A percentile compares a stretch with the other conserved stretches of the same genome.
These are phyloP conservation scores for Trebouxiophyceae sp. DNA, from an alignment of 163 green algal species.

Conservation along the genomic window DNA sequence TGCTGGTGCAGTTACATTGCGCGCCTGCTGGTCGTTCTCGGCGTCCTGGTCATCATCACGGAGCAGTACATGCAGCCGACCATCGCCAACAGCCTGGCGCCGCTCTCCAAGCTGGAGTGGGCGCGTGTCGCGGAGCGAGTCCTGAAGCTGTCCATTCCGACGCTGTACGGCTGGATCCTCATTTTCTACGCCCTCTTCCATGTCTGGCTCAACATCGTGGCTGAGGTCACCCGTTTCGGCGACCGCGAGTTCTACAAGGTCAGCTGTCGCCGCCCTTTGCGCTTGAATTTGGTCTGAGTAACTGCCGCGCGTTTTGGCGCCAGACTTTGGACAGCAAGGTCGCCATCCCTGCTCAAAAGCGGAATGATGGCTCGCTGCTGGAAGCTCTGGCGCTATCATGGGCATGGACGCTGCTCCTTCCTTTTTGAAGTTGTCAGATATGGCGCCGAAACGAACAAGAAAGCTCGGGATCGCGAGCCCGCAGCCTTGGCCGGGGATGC, in stretches of 20 bases:
- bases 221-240: slow-evolving; percentile 79
- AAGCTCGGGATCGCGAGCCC: no score
- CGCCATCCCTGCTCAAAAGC: no score
- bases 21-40: slow-evolving; percentile 47
- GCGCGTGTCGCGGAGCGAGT: slow-evolving; percentile 70
- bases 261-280: no score
- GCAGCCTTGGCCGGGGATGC: no score
- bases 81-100: slow-evolving; percentile 52
- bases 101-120: slow-evolving; percentile 35
- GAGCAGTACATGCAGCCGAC: slow-evolving; percentile 69
- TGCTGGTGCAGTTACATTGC: slow-evolving; percentile 33
- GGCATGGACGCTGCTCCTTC: no score
- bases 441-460: no score
- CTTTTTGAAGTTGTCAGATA: no score
- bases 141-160: slow-evolving; percentile 86
- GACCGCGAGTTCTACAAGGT: slow-evolving; percentile 93
- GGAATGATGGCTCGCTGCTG: no score
- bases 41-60: slow-evolving; percentile 60
- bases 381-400: no score
- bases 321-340: no score
- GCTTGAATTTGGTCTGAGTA: no score
- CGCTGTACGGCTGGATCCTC: slow-evolving; percentile 85
- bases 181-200: slow-evolving; percentile 89
- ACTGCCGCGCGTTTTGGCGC: no score
- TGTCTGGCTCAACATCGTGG: slow-evolving; percentile 87